Percentiles rank a stretch among this genome's conserved stretches.
Conservation (phyloP, 2,329 filamentous ascomycete species). For the Fusarium denticulatum region DNA sequence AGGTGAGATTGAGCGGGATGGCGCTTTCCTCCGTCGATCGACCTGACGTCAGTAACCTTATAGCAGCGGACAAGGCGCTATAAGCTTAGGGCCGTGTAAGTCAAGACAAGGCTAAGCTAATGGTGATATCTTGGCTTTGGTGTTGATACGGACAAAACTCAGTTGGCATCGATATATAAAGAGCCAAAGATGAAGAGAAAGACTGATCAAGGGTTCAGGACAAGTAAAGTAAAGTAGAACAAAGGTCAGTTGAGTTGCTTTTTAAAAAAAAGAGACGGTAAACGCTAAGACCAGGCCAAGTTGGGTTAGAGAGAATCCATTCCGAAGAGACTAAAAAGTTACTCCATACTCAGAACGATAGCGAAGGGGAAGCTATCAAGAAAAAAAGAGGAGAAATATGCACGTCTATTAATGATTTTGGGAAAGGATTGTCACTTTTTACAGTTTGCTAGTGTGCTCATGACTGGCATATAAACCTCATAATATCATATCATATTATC, state of each 20-base stretch:
- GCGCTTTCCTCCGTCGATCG: slow-evolving; percentile 1
- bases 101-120: not conserved
- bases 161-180: not conserved
- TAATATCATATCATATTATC: not conserved
- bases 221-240: not conserved
- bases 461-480: not conserved
- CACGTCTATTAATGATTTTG: not conserved
- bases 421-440: not conserved
- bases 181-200: not conserved
- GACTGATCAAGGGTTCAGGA: not conserved
- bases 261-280: slow-evolving; percentile 11
- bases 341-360: not conserved
- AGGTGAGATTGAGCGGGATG: slow-evolving; percentile 16
- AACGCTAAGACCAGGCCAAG: not conserved
- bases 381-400: slow-evolving; percentile 16
- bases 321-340: not conserved
- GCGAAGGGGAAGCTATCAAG: slow-evolving; percentile 10
- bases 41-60: slow-evolving; percentile 27
- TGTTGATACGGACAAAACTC: not conserved
- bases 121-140: not conserved
- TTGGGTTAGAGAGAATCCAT: slow-evolving; percentile 3
- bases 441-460: not conserved
- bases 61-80: slow-evolving; percentile 5
- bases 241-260: not conserved
- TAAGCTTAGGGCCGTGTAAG: not conserved